Conservation (phyloP, 305 asterid genomes). For the Salvia sclarea region DNA sequence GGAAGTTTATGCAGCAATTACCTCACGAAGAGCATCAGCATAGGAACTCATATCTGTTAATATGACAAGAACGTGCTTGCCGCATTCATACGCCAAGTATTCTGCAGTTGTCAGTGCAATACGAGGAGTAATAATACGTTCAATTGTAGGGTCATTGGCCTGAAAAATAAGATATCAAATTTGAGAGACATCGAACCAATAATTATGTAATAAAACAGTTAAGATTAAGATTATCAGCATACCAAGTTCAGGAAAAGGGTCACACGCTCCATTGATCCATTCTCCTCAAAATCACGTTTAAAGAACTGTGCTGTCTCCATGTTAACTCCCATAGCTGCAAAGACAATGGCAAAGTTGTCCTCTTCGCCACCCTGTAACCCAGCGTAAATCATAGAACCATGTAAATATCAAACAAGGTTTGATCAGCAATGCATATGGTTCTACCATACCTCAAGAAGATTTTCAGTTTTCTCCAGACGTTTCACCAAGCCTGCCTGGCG, state of each 20-base stretch:
- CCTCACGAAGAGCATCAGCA: constrained; percentile 99
- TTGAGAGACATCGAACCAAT: constrained; percentile 5
- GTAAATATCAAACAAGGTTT: constrained; percentile 9
- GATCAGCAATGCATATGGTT: background rate
- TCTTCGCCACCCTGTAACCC: constrained; percentile 68
- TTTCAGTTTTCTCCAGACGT: constrained; percentile 80
- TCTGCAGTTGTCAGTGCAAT: constrained; percentile 98
- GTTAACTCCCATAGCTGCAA: constrained; percentile 99
- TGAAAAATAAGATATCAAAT: constrained; percentile 33
- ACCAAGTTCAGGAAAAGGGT: constrained; percentile 94
- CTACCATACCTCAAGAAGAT: constrained; percentile 74
- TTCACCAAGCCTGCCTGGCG: constrained; percentile 99
- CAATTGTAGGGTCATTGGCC: constrained; percentile 99
- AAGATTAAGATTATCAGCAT: constrained; percentile 2
- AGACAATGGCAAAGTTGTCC: constrained; percentile 96
- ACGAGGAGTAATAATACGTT: constrained; percentile 96
- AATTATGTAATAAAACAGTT: background rate
- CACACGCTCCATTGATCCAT: constrained; percentile 98
- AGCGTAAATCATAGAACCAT: constrained; percentile 27
- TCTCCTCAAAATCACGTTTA: constrained; percentile 98
- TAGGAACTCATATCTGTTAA: constrained; percentile 99
- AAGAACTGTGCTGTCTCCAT: constrained; percentile 99
- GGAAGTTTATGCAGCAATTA: constrained; percentile 33
- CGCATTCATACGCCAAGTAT: constrained; percentile 92
- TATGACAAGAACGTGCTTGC: constrained; percentile 98